Conservation (phyloP, 2,329 filamentous ascomycete species). For the Hymenotorrendiella dingleyae region DNA sequence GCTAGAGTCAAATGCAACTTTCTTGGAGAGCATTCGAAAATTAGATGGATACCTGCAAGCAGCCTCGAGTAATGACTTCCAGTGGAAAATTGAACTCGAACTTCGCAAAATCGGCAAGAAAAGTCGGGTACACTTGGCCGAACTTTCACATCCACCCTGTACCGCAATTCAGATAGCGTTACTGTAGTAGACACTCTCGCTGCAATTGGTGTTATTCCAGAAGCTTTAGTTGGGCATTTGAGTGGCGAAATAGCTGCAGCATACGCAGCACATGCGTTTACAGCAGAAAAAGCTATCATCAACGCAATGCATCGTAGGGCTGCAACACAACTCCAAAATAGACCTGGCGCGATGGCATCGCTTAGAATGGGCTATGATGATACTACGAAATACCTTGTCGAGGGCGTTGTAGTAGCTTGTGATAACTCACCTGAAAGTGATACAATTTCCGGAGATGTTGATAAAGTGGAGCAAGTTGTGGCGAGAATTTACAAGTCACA, state of each 20-base stretch:
- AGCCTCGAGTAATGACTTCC: slow-evolving; percentile 1
- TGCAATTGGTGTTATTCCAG: slow-evolving; percentile 35
- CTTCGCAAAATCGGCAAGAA: background rate
- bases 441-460: slow-evolving; percentile 25
- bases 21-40: slow-evolving; percentile 15
- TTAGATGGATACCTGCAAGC: slow-evolving; percentile 6
- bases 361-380: slow-evolving; percentile 30
- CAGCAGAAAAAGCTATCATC: slow-evolving; percentile 31
- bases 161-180: slow-evolving; percentile 42
- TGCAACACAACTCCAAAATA: slow-evolving; percentile 20
- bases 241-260: slow-evolving; percentile 44
- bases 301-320: slow-evolving; percentile 38
- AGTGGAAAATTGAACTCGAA: slow-evolving; percentile 26
- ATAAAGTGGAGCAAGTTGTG: slow-evolving; percentile 15
- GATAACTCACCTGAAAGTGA: slow-evolving; percentile 24
- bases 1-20: slow-evolving; percentile 4
- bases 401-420: slow-evolving; percentile 21
- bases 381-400: slow-evolving; percentile 19
- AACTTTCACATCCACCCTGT: slow-evolving; percentile 34
- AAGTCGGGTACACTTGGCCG: slow-evolving; percentile 33
- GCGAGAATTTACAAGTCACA: slow-evolving; percentile 12
- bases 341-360: slow-evolving; percentile 14
- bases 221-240: slow-evolving; percentile 39
- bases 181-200: slow-evolving; percentile 39
- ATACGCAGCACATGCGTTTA: slow-evolving; percentile 33